Base-by-base conservation (phyloP, 352 stramenopile genomes). In the Phytophthora pini region DNA sequence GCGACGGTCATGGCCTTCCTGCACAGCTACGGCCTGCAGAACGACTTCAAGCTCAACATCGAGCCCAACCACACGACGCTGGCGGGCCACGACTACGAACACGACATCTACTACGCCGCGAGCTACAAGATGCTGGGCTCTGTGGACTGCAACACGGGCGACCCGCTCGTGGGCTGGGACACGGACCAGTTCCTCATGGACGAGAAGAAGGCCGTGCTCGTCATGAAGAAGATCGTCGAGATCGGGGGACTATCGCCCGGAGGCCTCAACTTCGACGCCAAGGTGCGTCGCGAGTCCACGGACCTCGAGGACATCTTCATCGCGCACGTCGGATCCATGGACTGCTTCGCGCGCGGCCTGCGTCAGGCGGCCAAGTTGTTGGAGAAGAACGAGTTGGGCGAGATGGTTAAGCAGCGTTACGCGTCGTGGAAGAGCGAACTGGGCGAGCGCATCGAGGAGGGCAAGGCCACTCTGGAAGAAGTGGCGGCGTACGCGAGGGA, bases 11-110 rank as follows among this genome's bases (percentile, higher is more conserved):
- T 96, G 34, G 77, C 83, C n/a, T 97, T 97, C 68, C 72, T 97
- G 38, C 72, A 87, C 56, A 74, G 60, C 46, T 92, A 97, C 65
- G 79, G 74, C 5, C 70, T 97, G 17, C 68, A 90, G 24, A 72
- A 90, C 31, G 71, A 97, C 55, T 96, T 96, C 70, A 92, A 94
- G 68, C 68, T 97, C 45, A 95, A 96, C 72, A 92, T 96, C 58
- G 88, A 95, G 72, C 85, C 88, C 20, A 96, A 96, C 65, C 89
- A 97, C 76, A 94, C 85, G 44, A 92, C 87, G 34, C 75, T 97
- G 40, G 88, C 89, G 26, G 88, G 89, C 22, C 88, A 96, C 68
- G 79, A 93, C 57, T 90, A 86, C 53, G 85, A 93, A 56, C 87
- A 96, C 65, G 89, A 97, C 60, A 89, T 96, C 65, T 78, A 86